Evolutionary conservation across 2,329 filamentous ascomycete genomes (phyloP).

Genomic region (Bipolaris oryzae): DNA sequence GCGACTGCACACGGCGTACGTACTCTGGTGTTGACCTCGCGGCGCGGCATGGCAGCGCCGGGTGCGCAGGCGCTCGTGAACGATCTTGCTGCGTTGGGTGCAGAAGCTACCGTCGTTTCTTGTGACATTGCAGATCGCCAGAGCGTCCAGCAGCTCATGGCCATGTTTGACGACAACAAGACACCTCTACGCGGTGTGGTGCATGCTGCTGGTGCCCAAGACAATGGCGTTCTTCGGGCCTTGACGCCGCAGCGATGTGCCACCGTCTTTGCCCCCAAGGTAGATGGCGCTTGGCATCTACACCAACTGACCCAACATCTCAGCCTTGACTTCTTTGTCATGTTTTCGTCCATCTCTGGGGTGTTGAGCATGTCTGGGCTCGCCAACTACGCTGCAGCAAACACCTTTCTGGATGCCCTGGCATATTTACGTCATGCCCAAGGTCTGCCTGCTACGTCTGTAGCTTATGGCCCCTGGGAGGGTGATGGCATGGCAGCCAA

Average conservation of each 20-base stretch:
- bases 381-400: neutral
- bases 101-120: neutral
- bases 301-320: neutral
- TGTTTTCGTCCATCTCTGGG: neutral
- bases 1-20: neutral
- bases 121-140: neutral
- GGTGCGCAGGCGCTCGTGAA: neutral
- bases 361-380: neutral
- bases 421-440: neutral
- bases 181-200: neutral
- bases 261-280: neutral
- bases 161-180: neutral
- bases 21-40: neutral
- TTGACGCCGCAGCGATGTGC: neutral
- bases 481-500: neutral
- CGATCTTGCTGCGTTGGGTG: neutral
- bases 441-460: neutral
- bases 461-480: neutral
- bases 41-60: neutral
- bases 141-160: neutral
- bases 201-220: neutral
- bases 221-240: neutral
- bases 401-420: neutral
- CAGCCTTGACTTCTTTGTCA: neutral
- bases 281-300: neutral